phyloP scores from a whole-genome alignment of 164 flowering plant genomes.

The Litsea cubeba region DNA sequence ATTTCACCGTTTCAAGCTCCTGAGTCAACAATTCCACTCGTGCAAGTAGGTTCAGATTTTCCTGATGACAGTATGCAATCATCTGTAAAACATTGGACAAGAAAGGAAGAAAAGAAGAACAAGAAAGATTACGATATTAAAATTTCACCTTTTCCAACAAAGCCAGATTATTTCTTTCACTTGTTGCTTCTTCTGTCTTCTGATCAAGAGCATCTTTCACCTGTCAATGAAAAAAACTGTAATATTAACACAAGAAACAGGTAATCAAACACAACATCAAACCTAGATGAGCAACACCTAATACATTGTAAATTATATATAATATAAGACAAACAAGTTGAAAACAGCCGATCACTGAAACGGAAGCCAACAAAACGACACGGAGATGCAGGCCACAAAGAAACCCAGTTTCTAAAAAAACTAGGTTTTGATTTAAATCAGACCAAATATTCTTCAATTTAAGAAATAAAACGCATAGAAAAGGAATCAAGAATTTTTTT shows the following conservation, averaged over 20 bases:
- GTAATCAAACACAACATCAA: neutral
- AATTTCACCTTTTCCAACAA: conserved; percentile 49
- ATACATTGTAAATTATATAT: neutral
- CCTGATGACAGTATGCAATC: conserved; percentile 32
- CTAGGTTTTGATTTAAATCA: too few species aligned
- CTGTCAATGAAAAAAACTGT: conserved; percentile 22
- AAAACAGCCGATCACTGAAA: neutral
- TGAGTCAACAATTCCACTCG: conserved; percentile 45
- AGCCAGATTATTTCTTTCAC: conserved; percentile 27
- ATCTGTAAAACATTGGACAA: neutral
- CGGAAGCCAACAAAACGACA: too few species aligned
- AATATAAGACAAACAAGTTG: neutral
- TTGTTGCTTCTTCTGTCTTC: conserved; percentile 27
- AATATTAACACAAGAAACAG: neutral
- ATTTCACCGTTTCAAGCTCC: conserved; percentile 52
- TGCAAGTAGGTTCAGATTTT: conserved; percentile 51
- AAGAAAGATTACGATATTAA: neutral
- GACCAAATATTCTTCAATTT: too few species aligned
- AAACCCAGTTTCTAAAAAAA: too few species aligned
- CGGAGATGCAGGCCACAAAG: too few species aligned
- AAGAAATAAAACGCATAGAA: too few species aligned
- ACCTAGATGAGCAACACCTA: neutral
- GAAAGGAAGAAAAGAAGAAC: neutral
- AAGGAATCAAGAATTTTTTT: too few species aligned
- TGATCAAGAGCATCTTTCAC: conserved; percentile 30